A percentile compares a stretch with the other conserved stretches of the same genome.
Conservation (phyloP, 495 filamentous ascomycete species). For the Alectoria sarmentosa region DNA sequence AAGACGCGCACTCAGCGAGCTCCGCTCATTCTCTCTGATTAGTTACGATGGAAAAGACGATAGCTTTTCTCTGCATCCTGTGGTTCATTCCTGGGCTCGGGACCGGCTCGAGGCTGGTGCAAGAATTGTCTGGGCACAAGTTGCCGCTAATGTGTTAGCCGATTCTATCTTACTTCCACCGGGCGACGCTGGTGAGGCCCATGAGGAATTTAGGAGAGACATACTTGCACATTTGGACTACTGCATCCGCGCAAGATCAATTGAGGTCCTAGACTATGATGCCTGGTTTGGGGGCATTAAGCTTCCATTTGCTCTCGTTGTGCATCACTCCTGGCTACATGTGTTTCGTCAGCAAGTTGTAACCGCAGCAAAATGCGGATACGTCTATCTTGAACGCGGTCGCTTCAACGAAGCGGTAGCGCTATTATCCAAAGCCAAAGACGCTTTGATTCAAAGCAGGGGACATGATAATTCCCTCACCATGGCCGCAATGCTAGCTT, state of each 20-base stretch:
- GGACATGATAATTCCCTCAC: slow-evolving; percentile 17
- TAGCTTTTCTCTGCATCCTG: slow-evolving; percentile 32
- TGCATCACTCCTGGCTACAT: slow-evolving; percentile 20
- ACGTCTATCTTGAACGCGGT: slow-evolving; percentile 33
- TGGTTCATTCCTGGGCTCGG: slow-evolving; percentile 33
- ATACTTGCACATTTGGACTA: slow-evolving; percentile 28
- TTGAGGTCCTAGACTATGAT: slow-evolving; percentile 20
- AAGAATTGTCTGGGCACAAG: slow-evolving; percentile 34
- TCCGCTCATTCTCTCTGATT: slow-evolving; percentile 32
- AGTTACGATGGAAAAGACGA: slow-evolving; percentile 24
- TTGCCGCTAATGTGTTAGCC: slow-evolving; percentile 28
- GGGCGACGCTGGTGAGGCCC: slow-evolving; percentile 19
- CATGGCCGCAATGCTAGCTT: slow-evolving; percentile 20
- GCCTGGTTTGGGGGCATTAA: slow-evolving; percentile 16
- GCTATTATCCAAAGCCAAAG: slow-evolving; percentile 25
- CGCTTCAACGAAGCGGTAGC: slow-evolving; percentile 26
- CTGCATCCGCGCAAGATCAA: slow-evolving; percentile 20
- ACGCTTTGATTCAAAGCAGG: slow-evolving; percentile 19
- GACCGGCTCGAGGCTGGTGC: slow-evolving; percentile 27
- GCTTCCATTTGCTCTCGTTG: slow-evolving; percentile 10
- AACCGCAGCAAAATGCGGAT: slow-evolving; percentile 30
- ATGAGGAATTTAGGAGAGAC: slow-evolving; percentile 25
- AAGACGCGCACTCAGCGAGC: slow-evolving; percentile 24
- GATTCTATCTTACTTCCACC: slow-evolving; percentile 30
- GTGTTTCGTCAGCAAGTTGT: slow-evolving; percentile 7